A percentile compares a stretch with the other conserved stretches of the same genome.
phyloP scores from a whole-genome alignment of 2,329 filamentous ascomycete species.

The Albophoma yamanashiensis region DNA sequence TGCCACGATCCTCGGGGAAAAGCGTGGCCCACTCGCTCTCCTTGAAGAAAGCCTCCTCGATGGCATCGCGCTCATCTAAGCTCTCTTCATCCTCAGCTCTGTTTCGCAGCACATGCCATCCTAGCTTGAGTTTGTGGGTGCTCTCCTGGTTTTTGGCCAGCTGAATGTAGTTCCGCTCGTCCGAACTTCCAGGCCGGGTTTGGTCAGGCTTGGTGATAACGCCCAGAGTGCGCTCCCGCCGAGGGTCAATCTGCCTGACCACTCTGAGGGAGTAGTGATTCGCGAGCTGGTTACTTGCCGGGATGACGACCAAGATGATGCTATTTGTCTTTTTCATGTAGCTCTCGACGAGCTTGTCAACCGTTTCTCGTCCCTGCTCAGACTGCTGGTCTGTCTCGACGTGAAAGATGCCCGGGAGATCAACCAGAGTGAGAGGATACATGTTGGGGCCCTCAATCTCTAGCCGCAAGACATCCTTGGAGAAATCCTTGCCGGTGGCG shows the following conservation, averaged over 20 bases:
- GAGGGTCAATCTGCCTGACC: constrained; percentile 29
- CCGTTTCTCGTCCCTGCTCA: constrained; percentile 15
- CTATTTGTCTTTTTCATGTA: constrained; percentile 50
- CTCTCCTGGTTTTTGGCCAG: constrained; percentile 16
- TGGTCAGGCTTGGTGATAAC: constrained; percentile 47
- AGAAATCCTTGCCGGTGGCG: constrained; percentile 22
- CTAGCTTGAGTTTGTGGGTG: constrained; percentile 21
- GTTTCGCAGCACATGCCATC: constrained; percentile 46
- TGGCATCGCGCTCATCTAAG: constrained; percentile 18
- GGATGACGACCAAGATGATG: constrained; percentile 46
- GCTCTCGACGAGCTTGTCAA: constrained; percentile 26
- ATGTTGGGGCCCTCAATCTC: constrained; percentile 32
- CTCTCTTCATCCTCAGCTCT: constrained; percentile 21
- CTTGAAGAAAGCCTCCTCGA: constrained; percentile 17
- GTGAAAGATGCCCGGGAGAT: constrained; percentile 38
- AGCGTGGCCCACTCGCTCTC: constrained; percentile 14
- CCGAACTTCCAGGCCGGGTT: constrained; percentile 22
- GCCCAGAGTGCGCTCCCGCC: constrained; percentile 37
- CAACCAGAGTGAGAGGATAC: constrained; percentile 40
- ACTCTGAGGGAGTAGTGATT: constrained; percentile 40
- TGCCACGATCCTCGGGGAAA: constrained; percentile 18
- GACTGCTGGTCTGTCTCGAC: constrained; percentile 20
- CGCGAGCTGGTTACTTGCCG: constrained; percentile 36
- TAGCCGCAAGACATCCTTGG: constrained; percentile 33
- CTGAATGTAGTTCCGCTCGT: constrained; percentile 26